A percentile compares a stretch with the other conserved stretches of the same genome.
phyloP scores from a whole-genome alignment of 768 basidiomycete genomes.

The Lentinula aciculospora region DNA sequence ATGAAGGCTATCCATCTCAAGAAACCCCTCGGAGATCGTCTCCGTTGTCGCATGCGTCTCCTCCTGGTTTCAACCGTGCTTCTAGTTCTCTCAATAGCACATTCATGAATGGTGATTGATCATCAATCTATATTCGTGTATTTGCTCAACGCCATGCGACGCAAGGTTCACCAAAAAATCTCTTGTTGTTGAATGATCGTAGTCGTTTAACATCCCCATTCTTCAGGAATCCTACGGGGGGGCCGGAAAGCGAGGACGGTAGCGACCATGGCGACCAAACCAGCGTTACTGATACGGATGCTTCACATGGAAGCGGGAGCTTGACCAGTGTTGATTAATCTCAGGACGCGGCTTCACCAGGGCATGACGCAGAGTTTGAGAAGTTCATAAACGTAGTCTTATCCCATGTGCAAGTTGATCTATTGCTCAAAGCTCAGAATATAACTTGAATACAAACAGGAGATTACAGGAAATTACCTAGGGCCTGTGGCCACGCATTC shows the following conservation, averaged over 20 bases:
- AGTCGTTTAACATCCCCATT: neutral
- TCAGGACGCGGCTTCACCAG: no score
- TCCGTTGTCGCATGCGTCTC: conserved; percentile 14
- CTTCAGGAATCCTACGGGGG: neutral
- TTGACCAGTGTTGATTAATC: conserved; percentile 9
- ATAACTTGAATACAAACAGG: no score
- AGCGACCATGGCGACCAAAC: neutral
- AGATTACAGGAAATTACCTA: no score
- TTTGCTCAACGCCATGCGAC: conserved; percentile 8
- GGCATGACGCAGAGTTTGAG: neutral
- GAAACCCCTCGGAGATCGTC: conserved; percentile 8
- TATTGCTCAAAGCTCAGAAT: no score
- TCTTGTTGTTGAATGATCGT: neutral
- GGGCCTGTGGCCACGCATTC: no score
- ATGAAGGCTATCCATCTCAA: conserved; percentile 9
- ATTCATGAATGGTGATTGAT: conserved; percentile 45
- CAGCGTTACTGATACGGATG: conserved; percentile 6
- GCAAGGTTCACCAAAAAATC: conserved; percentile 5
- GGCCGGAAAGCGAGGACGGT: neutral
- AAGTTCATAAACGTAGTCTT: no score
- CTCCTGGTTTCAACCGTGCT: conserved; percentile 24
- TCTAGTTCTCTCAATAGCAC: conserved; percentile 28
- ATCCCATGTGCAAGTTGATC: no score
- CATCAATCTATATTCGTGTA: conserved; percentile 17
- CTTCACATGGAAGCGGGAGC: conserved; percentile 1